Conservation (phyloP, 305 asterid genomes). For the Lippia alba region DNA sequence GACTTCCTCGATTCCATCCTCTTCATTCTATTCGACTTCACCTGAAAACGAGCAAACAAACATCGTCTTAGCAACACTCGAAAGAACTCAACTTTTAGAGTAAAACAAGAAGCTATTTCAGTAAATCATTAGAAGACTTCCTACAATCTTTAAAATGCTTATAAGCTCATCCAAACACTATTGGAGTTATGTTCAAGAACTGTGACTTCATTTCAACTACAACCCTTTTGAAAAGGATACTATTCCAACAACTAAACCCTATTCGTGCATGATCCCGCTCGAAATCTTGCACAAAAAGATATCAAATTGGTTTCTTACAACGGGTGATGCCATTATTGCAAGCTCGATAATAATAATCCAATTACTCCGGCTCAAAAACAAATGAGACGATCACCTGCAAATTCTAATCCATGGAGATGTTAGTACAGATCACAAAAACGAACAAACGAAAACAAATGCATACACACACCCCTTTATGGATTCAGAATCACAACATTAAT, state of each 20-base stretch:
- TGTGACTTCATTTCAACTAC: not conserved
- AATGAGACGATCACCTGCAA: conserved; percentile 43
- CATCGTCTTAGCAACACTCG: not conserved
- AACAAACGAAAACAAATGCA: not conserved
- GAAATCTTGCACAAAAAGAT: conserved; percentile 6
- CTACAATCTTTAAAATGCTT: not conserved
- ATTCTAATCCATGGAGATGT: not conserved
- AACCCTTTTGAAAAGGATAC: conserved; percentile 13
- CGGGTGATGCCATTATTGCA: conserved; percentile 58
- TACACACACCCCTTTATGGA: not conserved
- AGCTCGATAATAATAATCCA: conserved; percentile 30
- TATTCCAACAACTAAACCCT: not conserved
- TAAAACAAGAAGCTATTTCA: not conserved
- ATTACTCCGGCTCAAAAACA: conserved; percentile 17
- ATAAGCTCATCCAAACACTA: not conserved
- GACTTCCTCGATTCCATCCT: conserved; percentile 73
- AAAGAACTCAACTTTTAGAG: not conserved
- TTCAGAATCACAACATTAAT: not conserved
- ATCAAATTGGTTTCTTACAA: conserved; percentile 46
- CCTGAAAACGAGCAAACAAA: conserved; percentile 42
- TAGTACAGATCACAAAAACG: not conserved
- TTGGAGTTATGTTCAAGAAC: not conserved
- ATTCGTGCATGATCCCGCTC: not conserved
- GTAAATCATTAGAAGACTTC: not conserved
- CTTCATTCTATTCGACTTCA: conserved; percentile 60